Evolutionary conservation across 345 rosid genomes (phyloP).

Genomic region (Limnanthes douglasii): DNA sequence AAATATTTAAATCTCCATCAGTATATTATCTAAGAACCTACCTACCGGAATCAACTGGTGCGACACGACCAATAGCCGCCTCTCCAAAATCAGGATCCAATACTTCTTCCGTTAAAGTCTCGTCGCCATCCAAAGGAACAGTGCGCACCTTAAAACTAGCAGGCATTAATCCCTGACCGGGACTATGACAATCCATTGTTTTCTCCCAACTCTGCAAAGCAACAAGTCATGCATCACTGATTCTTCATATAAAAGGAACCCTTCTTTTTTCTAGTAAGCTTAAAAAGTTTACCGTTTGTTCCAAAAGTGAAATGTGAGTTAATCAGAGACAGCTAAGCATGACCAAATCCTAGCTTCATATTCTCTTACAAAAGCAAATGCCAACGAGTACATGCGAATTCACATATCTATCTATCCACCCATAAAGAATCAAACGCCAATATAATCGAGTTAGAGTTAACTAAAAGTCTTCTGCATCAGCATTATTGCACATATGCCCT

Average conservation of each 20-base stretch:
- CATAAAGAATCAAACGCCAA: too few species aligned
- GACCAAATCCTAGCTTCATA: too few species aligned
- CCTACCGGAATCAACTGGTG: constrained; percentile 90
- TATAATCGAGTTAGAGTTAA: too few species aligned
- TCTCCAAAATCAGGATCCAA: constrained; percentile 95
- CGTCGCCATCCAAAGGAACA: constrained; percentile 75
- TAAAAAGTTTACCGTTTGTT: too few species aligned
- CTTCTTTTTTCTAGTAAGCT: not conserved
- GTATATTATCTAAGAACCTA: not conserved
- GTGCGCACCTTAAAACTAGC: constrained; percentile 88
- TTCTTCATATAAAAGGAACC: not conserved
- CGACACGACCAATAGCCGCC: constrained; percentile 97
- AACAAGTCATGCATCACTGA: constrained; percentile 5
- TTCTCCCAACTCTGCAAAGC: constrained; percentile 98
- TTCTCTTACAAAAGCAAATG: not conserved
- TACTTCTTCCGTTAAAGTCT: constrained; percentile 67
- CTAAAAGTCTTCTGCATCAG: too few species aligned
- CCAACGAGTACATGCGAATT: not conserved
- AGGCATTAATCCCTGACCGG: constrained; percentile 97
- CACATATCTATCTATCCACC: too few species aligned
- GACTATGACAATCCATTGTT: constrained; percentile 93
- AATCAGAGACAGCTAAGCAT: too few species aligned
- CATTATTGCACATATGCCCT: too few species aligned
- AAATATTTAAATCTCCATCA: not conserved
- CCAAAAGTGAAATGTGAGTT: too few species aligned